Conservation (phyloP, 352 stramenopile species). For the Phytophthora citrophthora region DNA sequence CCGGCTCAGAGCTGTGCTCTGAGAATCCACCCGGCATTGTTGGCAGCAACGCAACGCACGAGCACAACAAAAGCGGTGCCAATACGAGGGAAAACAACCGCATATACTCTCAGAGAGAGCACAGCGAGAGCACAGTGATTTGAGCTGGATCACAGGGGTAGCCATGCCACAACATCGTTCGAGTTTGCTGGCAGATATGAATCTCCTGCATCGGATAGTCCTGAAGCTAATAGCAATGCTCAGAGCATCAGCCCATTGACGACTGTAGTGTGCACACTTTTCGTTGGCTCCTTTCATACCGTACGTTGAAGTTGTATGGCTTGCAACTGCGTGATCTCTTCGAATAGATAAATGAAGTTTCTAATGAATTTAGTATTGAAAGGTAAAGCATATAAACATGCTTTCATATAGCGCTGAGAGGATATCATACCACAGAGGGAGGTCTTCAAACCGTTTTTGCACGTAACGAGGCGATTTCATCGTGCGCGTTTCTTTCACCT, state of each 20-base stretch:
- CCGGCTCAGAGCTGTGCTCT: not conserved
- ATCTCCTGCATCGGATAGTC: too few species aligned
- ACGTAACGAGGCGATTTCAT: slow-evolving; percentile 5
- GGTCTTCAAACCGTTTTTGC: too few species aligned
- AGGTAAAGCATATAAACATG: slow-evolving; percentile 1
- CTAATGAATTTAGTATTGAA: not conserved
- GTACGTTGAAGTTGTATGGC: slow-evolving; percentile 3
- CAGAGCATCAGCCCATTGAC: not conserved
- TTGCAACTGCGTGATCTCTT: not conserved
- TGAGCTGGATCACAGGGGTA: not conserved
- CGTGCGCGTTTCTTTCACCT: slow-evolving; percentile 11
- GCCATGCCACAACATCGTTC: too few species aligned
- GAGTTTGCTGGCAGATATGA: not conserved
- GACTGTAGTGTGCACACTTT: not conserved
- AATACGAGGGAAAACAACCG: not conserved
- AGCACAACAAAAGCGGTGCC: slow-evolving; percentile 10
- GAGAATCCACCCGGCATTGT: slow-evolving; percentile 9
- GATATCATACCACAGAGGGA: slow-evolving; percentile 7
- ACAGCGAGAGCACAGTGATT: not conserved
- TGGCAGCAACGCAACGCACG: not conserved
- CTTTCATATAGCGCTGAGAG: not conserved
- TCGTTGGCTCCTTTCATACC: not conserved
- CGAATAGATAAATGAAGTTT: not conserved
- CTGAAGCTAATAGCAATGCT: too few species aligned
- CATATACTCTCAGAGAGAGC: not conserved